Evolutionary conservation across 2,329 filamentous ascomycete genomes (phyloP).

Genomic region (Graphilbum ipis-grandicollis): DNA sequence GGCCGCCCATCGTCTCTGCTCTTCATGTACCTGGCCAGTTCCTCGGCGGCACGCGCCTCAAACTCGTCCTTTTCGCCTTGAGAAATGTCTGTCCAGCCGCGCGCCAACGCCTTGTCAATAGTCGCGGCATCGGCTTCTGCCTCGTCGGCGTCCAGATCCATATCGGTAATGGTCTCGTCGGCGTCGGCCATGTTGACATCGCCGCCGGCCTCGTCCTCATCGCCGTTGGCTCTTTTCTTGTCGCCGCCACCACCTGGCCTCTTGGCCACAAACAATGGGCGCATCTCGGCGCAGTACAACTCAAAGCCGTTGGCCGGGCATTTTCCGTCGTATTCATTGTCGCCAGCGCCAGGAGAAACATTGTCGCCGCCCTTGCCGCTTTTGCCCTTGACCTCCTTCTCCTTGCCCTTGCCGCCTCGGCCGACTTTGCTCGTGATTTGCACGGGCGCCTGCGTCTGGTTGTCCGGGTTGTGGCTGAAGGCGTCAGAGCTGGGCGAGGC

Average conservation of each 20-base stretch:
- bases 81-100: conserved; percentile 35
- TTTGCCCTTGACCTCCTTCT: conserved; percentile 17
- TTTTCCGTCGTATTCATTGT: conserved; percentile 17
- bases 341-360: neutral
- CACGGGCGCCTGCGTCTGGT: conserved; percentile 11
- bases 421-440: neutral
- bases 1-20: conserved; percentile 18
- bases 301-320: conserved; percentile 33
- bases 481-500: conserved; percentile 33
- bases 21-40: conserved; percentile 22
- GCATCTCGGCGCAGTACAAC: conserved; percentile 33
- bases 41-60: conserved; percentile 22
- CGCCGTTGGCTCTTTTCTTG: conserved; percentile 14
- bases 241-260: conserved; percentile 22
- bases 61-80: conserved; percentile 31
- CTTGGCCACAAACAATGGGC: conserved; percentile 24
- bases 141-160: conserved; percentile 9
- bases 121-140: neutral
- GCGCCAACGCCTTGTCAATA: conserved; percentile 29
- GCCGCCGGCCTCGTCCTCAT: conserved; percentile 12
- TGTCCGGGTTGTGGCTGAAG: conserved; percentile 30
- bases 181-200: conserved; percentile 22
- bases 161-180: conserved; percentile 5
- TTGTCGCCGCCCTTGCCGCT: conserved; percentile 12
- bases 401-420: conserved; percentile 9